Conservation (phyloP, 352 stramenopile species). For the Phytophthora citricola region DNA sequence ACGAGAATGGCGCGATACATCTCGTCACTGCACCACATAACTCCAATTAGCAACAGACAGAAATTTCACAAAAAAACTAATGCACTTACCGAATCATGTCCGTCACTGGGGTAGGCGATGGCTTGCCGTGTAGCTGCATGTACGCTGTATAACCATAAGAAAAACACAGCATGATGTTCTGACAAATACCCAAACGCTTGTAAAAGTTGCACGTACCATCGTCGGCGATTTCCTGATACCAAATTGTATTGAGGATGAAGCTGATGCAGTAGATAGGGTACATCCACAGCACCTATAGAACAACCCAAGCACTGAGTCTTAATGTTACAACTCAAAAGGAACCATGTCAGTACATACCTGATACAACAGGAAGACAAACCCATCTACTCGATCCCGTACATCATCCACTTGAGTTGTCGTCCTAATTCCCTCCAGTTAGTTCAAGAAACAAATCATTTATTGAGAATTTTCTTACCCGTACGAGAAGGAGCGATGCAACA, state of each 20-base stretch:
- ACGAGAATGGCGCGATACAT: constrained; percentile 89
- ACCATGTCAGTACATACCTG: constrained; percentile 44
- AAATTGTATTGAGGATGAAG: constrained; percentile 93
- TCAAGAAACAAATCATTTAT: neutral
- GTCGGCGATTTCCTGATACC: constrained; percentile 91
- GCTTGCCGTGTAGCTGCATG: constrained; percentile 83
- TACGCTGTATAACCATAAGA: constrained; percentile 52
- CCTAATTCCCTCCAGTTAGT: constrained; percentile 12
- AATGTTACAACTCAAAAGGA: neutral
- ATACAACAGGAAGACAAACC: constrained; percentile 89
- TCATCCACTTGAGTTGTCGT: constrained; percentile 70
- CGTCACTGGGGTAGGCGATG: constrained; percentile 71
- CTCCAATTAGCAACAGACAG: too few relatives aligned
- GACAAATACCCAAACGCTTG: neutral
- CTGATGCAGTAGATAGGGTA: constrained; percentile 93
- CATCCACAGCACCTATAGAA: constrained; percentile 81
- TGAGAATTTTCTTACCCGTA: constrained; percentile 47
- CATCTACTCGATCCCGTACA: constrained; percentile 79
- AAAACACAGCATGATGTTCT: neutral
- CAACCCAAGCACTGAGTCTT: constrained; percentile 6
- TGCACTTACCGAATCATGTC: constrained; percentile 86
- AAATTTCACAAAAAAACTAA: neutral
- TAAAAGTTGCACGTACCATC: constrained; percentile 56
- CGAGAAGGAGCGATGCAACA: constrained; percentile 75
- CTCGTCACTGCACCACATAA: constrained; percentile 59